These are phyloP conservation scores for Hibiscus mutabilis DNA, from an alignment of 345 rosid genomes.

Conservation along the genomic window DNA sequence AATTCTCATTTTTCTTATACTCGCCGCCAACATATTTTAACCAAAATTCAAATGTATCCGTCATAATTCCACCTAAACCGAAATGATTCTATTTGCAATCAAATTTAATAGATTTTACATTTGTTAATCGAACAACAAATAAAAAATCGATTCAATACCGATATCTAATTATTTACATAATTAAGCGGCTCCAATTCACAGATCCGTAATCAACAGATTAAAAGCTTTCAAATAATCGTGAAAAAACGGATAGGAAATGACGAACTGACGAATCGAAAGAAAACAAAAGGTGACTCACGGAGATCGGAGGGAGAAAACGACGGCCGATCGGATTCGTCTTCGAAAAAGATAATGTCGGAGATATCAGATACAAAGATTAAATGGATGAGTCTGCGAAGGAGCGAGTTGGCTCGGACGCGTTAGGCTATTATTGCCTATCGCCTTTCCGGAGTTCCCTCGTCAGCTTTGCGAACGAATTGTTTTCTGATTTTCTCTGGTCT, in stretches of 20 bases:
- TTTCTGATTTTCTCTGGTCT: neutral
- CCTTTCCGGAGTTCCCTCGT: constrained; percentile 3
- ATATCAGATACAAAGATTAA: neutral
- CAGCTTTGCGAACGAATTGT: neutral
- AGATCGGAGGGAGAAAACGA: neutral
- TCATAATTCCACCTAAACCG: neutral
- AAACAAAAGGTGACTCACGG: neutral
- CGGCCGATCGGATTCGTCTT: neutral
- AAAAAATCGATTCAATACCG: no score
- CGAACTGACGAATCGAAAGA: neutral
- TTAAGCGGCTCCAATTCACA: neutral
- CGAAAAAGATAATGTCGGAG: neutral
- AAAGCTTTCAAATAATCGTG: neutral
- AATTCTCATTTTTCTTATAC: no score
- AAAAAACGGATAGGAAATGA: neutral
- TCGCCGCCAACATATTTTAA: neutral
- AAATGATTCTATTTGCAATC: neutral
- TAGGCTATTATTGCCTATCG: constrained; percentile 7
- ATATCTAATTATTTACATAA: neutral
- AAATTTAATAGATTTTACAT: neutral
- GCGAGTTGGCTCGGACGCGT: constrained; percentile 17
- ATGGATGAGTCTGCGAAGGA: neutral
- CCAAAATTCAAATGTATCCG: neutral
- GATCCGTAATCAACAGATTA: neutral
- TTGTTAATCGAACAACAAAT: no score